Evolutionary conservation across 768 basidiomycete species (phyloP).

Genomic region (Suillus fuscotomentosus): DNA sequence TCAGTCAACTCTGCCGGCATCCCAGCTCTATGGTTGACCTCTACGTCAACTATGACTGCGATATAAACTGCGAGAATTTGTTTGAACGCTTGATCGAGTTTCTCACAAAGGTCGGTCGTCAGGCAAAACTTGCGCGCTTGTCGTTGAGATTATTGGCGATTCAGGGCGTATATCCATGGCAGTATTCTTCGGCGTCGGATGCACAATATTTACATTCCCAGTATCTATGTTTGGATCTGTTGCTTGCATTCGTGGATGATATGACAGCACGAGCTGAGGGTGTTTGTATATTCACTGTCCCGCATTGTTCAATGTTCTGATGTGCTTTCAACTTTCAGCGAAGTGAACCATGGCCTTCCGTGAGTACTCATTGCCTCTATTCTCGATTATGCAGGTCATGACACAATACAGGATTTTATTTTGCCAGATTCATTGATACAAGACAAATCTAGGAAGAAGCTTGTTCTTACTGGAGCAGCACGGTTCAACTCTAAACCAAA

Average conservation of each 20-base stretch:
- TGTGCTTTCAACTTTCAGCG: conserved; percentile 30
- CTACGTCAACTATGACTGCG: conserved; percentile 96
- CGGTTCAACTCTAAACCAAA: conserved; percentile 95
- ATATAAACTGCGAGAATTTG: conserved; percentile 93
- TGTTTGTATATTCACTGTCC: conserved; percentile 29
- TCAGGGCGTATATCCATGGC: conserved; percentile 79
- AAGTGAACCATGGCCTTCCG: conserved; percentile 61
- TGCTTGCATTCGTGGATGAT: conserved; percentile 83
- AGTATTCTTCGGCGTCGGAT: conserved; percentile 56
- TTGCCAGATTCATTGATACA: conserved; percentile 56
- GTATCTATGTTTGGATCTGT: conserved; percentile 82
- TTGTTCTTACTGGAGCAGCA: conserved; percentile 78
- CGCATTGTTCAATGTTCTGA: conserved; percentile 6
- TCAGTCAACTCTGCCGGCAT: conserved; percentile 77
- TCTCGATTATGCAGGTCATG: not conserved
- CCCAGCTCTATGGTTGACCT: conserved; percentile 95
- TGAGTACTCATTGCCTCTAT: conserved; percentile 31
- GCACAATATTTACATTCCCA: conserved; percentile 76
- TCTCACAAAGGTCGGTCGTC: conserved; percentile 67
- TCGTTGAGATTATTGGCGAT: conserved; percentile 8
- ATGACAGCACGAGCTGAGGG: conserved; percentile 71
- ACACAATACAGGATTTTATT: conserved; percentile 46
- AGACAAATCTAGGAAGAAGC: conserved; percentile 82
- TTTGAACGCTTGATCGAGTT: conserved; percentile 90
- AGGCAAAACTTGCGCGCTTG: not conserved